Evolutionary conservation across 495 filamentous ascomycete genomes (phyloP).

Genomic region (Penicillium macrosclerotiorum): DNA sequence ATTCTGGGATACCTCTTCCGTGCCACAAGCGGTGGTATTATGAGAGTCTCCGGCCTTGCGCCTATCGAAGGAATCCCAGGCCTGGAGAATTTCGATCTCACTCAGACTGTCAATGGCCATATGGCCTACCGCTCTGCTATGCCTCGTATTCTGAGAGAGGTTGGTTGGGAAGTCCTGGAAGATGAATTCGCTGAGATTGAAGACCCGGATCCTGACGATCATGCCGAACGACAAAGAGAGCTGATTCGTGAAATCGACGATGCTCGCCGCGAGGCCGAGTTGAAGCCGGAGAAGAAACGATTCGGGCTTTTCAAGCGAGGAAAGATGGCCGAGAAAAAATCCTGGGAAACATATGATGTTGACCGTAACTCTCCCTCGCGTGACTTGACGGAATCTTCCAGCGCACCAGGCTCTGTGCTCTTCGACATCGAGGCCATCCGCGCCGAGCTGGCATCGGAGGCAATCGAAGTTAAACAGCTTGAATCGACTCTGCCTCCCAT

Average conservation of each 20-base stretch:
- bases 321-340: slow-evolving; percentile 75
- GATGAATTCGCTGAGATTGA: slow-evolving; percentile 98
- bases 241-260: slow-evolving; percentile 96
- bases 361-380: slow-evolving; percentile 27
- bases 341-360: slow-evolving; percentile 92
- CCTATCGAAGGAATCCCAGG: slow-evolving; percentile 73
- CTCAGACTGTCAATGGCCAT: slow-evolving; percentile 82
- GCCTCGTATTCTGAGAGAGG: slow-evolving; percentile 77
- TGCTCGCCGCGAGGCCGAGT: slow-evolving; percentile 80
- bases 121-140: slow-evolving; percentile 96
- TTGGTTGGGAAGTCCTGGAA: slow-evolving; percentile 85
- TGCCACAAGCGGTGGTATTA: slow-evolving; percentile 87
- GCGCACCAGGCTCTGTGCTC: slow-evolving; percentile 55
- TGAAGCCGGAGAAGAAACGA: slow-evolving; percentile 63
- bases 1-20: slow-evolving; percentile 97
- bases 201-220: slow-evolving; percentile 93
- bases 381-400: slow-evolving; percentile 25
- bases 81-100: slow-evolving; percentile 88
- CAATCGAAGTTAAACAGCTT: slow-evolving; percentile 74
- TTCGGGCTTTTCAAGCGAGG: slow-evolving; percentile 80
- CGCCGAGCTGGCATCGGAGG: slow-evolving; percentile 75
- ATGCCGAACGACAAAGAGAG: slow-evolving; percentile 82
- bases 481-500: slow-evolving; percentile 87
- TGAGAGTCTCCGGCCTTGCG: slow-evolving; percentile 85
- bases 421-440: slow-evolving; percentile 97